Conservation (phyloP, 331 rosid genomes). For the Prunus yedoensis region DNA sequence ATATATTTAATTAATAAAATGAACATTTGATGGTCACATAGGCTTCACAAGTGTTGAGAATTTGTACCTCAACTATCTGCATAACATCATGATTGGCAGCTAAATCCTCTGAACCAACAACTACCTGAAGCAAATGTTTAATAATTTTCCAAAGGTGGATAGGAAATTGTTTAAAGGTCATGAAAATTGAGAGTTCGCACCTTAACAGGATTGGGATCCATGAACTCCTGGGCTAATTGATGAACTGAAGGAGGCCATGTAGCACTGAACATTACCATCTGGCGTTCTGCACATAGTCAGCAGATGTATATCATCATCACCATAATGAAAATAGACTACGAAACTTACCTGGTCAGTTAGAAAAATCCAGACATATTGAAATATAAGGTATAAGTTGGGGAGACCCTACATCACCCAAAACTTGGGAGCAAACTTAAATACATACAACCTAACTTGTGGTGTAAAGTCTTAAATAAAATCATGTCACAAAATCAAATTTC, state of each 20-base stretch:
- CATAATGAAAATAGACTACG: not conserved
- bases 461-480: not conserved
- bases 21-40: not conserved
- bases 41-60: not conserved
- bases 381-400: too few relatives aligned
- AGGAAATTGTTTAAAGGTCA: constrained; percentile 15
- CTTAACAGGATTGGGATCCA: constrained; percentile 94
- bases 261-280: constrained; percentile 98
- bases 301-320: not conserved
- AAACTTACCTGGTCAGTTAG: not conserved
- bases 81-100: constrained; percentile 97
- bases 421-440: not conserved
- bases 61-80: constrained; percentile 95
- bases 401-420: not conserved
- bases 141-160: constrained; percentile 5
- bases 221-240: constrained; percentile 91
- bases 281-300: constrained; percentile 61
- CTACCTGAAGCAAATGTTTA: constrained; percentile 61
- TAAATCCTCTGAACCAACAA: constrained; percentile 95
- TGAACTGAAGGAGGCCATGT: constrained; percentile 91
- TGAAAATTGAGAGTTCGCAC: constrained; percentile 41
- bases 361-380: not conserved
- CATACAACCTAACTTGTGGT: not conserved
- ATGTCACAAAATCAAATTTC: not conserved
- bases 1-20: constrained; percentile 1